Percentiles rank a stretch among this genome's conserved stretches.
phyloP scores from a whole-genome alignment of 2,329 filamentous ascomycete species.

The Ascochyta viciae-villosae region DNA sequence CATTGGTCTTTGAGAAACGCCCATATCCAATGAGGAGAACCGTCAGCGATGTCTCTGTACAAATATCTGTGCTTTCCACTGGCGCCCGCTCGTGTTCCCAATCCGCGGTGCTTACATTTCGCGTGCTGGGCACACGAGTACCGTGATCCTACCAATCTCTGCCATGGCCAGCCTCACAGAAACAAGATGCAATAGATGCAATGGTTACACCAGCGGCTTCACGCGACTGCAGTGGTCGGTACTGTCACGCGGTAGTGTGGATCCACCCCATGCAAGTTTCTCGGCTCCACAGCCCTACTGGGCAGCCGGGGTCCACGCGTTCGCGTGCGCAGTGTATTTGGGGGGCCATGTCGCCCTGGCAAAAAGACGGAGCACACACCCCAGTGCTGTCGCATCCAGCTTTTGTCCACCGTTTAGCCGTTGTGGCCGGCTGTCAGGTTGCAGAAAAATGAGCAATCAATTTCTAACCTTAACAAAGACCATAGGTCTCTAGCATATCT shows the following conservation, averaged over 20 bases:
- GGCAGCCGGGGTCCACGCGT: conserved; percentile 10
- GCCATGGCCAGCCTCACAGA: not conserved
- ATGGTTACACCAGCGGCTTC: not conserved
- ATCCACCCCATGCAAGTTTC: conserved; percentile 15
- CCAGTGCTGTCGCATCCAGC: not conserved
- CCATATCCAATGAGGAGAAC: conserved; percentile 2
- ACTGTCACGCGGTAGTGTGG: not conserved
- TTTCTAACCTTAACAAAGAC: too few relatives aligned
- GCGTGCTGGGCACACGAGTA: not conserved
- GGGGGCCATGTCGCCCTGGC: conserved; percentile 3
- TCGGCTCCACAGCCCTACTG: conserved; percentile 17
- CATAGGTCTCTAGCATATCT: too few relatives aligned
- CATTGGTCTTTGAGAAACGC: conserved; percentile 8
- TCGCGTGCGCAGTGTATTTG: not conserved
- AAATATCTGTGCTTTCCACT: not conserved
- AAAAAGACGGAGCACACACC: not conserved
- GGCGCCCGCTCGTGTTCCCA: not conserved
- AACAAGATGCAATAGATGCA: not conserved
- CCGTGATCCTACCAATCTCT: conserved; percentile 1
- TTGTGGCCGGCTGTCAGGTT: not conserved
- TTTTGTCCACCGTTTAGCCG: not conserved
- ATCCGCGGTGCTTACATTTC: conserved; percentile 1
- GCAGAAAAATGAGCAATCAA: too few relatives aligned
- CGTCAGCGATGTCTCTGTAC: not conserved
- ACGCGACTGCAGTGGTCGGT: not conserved